Percentiles rank a stretch among this genome's conserved stretches.
Evolutionary conservation across 179 eudicot genomes (phyloP).

Genomic region (Silene vulgaris): DNA sequence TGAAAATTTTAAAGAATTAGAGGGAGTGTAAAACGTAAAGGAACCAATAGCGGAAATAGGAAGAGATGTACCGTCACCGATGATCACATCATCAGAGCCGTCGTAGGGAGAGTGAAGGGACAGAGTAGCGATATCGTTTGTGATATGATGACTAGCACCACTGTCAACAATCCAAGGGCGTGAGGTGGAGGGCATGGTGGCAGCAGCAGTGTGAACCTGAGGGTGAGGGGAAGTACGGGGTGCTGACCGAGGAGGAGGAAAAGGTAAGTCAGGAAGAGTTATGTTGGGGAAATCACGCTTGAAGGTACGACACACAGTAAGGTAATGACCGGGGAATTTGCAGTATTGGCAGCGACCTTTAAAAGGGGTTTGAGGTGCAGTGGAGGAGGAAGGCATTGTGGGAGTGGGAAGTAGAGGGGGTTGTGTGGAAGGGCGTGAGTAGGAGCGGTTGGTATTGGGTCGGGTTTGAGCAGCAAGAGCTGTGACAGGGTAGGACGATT

Average conservation of each 20-base stretch:
- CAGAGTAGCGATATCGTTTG: neutral
- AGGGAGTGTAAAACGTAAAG: neutral
- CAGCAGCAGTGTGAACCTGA: neutral
- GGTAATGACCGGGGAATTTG: neutral
- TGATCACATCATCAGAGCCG: constrained; percentile 16
- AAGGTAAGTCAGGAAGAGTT: neutral
- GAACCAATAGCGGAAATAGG: constrained; percentile 6
- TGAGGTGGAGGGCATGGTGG: neutral
- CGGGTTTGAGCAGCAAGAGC: neutral
- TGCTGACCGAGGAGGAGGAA: neutral
- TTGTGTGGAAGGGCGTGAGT: neutral
- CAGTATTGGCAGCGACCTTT: constrained; percentile 11
- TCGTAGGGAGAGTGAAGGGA: constrained; percentile 14
- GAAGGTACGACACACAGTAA: neutral
- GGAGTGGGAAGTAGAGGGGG: neutral
- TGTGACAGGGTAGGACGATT: too few relatives aligned
- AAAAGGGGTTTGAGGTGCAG: neutral
- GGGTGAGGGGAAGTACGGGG: neutral
- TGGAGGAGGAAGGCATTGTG: neutral
- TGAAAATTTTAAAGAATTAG: neutral
- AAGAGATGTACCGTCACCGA: constrained; percentile 12
- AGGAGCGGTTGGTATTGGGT: neutral
- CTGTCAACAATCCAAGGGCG: constrained; percentile 11
- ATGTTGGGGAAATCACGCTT: neutral
- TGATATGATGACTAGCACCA: constrained; percentile 18